Evolutionary conservation across 2,329 filamentous ascomycete genomes (phyloP).

Genomic region (Hortaea werneckii): DNA sequence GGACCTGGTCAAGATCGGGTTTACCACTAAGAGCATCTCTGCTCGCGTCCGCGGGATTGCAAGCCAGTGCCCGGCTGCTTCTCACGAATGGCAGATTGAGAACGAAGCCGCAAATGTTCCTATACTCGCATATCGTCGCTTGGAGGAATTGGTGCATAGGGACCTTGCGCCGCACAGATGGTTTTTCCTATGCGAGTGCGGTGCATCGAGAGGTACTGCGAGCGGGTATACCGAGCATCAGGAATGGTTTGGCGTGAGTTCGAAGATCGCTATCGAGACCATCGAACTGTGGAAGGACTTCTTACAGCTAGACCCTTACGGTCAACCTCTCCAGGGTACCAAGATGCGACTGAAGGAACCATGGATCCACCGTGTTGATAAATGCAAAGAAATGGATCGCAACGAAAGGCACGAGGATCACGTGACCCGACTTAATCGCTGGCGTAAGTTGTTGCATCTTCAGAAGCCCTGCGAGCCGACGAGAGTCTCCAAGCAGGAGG

Average conservation of each 20-base stretch:
- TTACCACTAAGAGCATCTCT: background rate
- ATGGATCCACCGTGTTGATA: background rate
- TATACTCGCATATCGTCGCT: too few species aligned
- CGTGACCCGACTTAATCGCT: too few species aligned
- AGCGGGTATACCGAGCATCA: background rate
- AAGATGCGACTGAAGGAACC: background rate
- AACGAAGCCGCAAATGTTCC: too few species aligned
- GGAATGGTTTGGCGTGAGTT: background rate
- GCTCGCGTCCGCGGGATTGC: background rate
- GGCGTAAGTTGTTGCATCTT: too few species aligned
- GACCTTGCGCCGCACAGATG: background rate
- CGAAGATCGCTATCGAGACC: background rate
- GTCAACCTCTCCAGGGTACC: background rate
- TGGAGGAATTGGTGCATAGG: background rate
- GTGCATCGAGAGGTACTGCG: background rate
- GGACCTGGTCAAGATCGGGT: background rate
- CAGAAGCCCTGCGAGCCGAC: too few species aligned
- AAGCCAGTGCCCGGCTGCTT: background rate
- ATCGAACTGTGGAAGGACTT: background rate
- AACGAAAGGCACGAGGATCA: too few species aligned
- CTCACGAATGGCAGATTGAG: too few species aligned
- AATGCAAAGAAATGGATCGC: too few species aligned
- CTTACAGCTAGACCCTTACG: background rate
- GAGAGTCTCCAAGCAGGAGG: too few species aligned
- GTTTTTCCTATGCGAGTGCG: background rate